Conservation (phyloP, 2,329 filamentous ascomycete species). For the Helicocarpus griseus region DNA sequence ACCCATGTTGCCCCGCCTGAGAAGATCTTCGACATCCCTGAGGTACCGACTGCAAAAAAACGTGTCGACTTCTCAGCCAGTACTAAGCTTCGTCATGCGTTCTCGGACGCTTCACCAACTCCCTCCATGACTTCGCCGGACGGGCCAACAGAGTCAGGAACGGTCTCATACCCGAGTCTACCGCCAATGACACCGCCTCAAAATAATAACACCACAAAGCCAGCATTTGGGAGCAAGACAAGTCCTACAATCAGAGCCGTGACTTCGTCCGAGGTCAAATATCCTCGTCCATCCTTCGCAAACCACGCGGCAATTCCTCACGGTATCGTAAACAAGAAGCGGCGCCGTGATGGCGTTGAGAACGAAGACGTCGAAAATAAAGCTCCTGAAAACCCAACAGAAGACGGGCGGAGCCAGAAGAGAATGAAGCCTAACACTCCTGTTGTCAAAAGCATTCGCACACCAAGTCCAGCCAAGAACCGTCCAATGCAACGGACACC, state of each 20-base stretch:
- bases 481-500: conserved; percentile 6
- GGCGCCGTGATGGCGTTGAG: conserved; percentile 25
- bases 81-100: conserved; percentile 42
- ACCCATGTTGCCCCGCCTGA: conserved; percentile 40
- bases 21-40: conserved; percentile 27
- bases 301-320: conserved; percentile 29
- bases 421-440: conserved; percentile 23
- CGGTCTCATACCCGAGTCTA: conserved; percentile 27
- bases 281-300: conserved; percentile 16
- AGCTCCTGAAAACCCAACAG: conserved; percentile 17
- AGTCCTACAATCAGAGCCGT: conserved; percentile 34
- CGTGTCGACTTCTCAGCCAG: conserved; percentile 71
- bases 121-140: conserved; percentile 27
- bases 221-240: conserved; percentile 8
- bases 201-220: conserved; percentile 11
- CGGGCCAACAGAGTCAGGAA: conserved; percentile 23
- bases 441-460: conserved; percentile 11
- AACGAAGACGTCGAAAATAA: conserved; percentile 26
- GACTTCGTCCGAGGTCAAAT: conserved; percentile 21
- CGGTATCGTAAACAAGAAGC: conserved; percentile 32
- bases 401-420: conserved; percentile 25
- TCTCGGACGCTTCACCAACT: conserved; percentile 30
- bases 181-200: conserved; percentile 28
- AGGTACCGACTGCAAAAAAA: conserved; percentile 66
- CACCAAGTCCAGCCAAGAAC: conserved; percentile 27